Base-by-base conservation (phyloP, 768 basidiomycete genomes). In the Lactarius pseudohatsudake region DNA sequence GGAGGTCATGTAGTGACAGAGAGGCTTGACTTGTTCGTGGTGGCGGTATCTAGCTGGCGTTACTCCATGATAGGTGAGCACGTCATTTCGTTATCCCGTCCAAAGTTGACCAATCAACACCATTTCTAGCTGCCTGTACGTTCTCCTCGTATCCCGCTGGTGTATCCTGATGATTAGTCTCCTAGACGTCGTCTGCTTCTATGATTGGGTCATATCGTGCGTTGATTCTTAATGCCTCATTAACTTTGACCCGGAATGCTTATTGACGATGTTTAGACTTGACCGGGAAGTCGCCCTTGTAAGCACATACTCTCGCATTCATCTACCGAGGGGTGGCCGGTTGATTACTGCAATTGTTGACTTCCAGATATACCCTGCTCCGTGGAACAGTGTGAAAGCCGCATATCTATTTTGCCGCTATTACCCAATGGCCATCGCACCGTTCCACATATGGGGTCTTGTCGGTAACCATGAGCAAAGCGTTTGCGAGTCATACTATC, bases 121-220 rank as follows among this genome's bases (percentile, higher is more conserved):
- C n/a, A 5, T 41, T 45, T 53, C 40, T 22, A 64, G 59, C 57
- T 55, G 57, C 63, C 20, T 61, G 61, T 69, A 57, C 22, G 66
- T 62, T 30, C 36, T 41, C 28, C 41, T 30, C n/a, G 3, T 6
- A 1, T 47, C 3, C 7, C 30, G 2, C 3, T 4, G 3, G 34
- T 30, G 36, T 1, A 6, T 26, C 8, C 38, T 59, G 18, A 54
- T 57, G 9, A 60, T 55, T n/a, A 7, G 4, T 15, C 8, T 40
- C 28, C 15, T 34, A 71, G 70, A 70, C 18, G 45, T 32, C 20
- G n/a, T 61, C 26, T 57, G 65, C n/a, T 61, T 70, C 43, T 71
- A 71, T 64, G 70, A 71, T 56, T 71, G 70, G 70, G 30, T 71
- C 22, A 65, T 61, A 30, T 62, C 64, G 70, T 71, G 28, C 64